Evolutionary conservation across 768 basidiomycete species (phyloP).

Genomic region (Coprinellus aureogranulatus): DNA sequence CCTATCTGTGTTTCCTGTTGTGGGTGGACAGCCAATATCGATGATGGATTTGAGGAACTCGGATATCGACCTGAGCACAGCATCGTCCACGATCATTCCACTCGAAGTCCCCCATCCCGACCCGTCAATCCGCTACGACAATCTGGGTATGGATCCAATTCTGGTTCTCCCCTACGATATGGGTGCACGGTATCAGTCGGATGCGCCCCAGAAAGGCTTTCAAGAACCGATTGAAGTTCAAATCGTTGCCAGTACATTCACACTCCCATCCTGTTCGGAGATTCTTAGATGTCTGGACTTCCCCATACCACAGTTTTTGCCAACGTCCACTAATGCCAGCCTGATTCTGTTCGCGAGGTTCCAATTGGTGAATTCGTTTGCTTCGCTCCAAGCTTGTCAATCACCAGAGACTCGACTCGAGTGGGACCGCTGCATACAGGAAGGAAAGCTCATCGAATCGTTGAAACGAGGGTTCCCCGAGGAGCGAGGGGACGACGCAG

Average conservation of each 20-base stretch:
- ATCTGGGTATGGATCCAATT: too few species aligned
- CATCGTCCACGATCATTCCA: too few species aligned
- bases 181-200: too few species aligned
- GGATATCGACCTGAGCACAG: too few species aligned
- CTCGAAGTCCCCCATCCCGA: too few species aligned
- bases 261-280: neutral
- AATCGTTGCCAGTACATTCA: neutral
- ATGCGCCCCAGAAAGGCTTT: neutral
- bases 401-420: neutral
- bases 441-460: neutral
- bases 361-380: conserved; percentile 3
- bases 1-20: too few species aligned
- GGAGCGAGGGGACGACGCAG: neutral
- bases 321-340: neutral
- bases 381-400: neutral
- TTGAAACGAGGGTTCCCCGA: conserved; percentile 2
- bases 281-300: conserved; percentile 1
- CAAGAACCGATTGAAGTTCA: neutral
- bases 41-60: too few species aligned
- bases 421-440: conserved; percentile 10
- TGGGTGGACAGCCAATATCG: too few species aligned
- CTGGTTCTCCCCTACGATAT: too few species aligned
- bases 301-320: neutral
- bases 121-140: too few species aligned
- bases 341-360: conserved; percentile 4